Evolutionary conservation across 257 asterid genomes (phyloP), one percentile per base, ranked within the genome.

Genomic region (Fraxinus excelsior): DNA sequence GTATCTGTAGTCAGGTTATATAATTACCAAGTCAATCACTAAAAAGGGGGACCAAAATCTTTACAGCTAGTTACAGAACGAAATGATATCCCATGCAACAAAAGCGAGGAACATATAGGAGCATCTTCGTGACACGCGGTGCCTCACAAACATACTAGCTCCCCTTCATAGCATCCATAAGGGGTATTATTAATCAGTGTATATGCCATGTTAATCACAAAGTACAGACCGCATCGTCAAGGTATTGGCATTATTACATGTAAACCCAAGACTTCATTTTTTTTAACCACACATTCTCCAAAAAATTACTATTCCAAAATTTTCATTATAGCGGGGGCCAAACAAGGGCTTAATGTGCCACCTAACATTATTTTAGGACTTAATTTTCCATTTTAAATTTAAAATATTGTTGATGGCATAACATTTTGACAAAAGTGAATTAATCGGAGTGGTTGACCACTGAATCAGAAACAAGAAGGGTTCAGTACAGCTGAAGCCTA

Each of bases 1-100:
- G 71, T 96, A 96, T 88, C 99, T 96, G 92, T 81, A 21, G 77
- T 44, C 74, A 79, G 14, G 28, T 67, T 67, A 56, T 29, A 29
- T 40, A 74, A 67, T 23, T 16, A 19, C 28, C 4, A 56, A 18
- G 65, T 71, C 44, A 76, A 71, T 74, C 56, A 71, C 58, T n/a
- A 81, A 29, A n/a, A 31, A 16, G 64, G 12, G 56, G 38, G 37
- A 19, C 7, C 16, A 46, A 6, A 46, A 46, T 46, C 21, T 46
- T 7, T 46, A 46, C 21, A 46, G 58, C n/a, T 16, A 46, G 58
- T 46, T 16, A 14, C n/a, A 7, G n/a, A 35, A 34, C 53, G 49
- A 74, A 35, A 78, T 56, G 26, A 56, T 56, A 56, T 23, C 32
- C 18, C 70, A 67, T 46, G 37, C 5, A 58, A 38, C 67, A 71